phyloP scores from a whole-genome alignment of 2,329 filamentous ascomycete species.

The Parascedosporium putredinis region DNA sequence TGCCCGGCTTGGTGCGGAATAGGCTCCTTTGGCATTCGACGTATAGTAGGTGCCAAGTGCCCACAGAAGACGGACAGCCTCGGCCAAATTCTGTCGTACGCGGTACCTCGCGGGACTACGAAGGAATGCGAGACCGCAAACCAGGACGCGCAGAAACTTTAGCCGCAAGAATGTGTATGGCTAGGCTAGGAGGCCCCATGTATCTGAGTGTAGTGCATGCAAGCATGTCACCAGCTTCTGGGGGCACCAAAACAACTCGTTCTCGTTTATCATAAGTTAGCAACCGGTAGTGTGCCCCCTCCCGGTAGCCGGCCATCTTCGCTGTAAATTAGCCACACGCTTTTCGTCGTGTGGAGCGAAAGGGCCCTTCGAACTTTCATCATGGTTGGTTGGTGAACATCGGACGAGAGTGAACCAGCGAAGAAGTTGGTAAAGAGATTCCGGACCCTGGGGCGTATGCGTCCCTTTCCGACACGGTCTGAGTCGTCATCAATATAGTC shows the following conservation, averaged over 20 bases:
- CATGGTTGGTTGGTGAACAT: not conserved
- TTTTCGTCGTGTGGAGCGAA: not conserved
- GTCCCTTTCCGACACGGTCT: not conserved
- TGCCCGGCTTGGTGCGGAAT: not conserved
- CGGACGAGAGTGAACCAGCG: not conserved
- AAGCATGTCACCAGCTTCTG: not conserved
- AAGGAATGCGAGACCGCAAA: not conserved
- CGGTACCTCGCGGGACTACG: not conserved
- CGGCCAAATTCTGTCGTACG: slow-evolving; percentile 2
- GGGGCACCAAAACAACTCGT: not conserved
- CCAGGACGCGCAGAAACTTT: slow-evolving; percentile 5
- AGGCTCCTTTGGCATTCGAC: not conserved
- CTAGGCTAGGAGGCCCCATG: not conserved
- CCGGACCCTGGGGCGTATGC: too few species aligned
- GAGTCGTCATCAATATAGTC: not conserved
- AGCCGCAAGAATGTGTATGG: slow-evolving; percentile 7
- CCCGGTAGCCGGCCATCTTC: not conserved
- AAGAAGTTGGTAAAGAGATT: not conserved
- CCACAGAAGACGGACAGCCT: not conserved
- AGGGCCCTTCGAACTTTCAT: too few species aligned
- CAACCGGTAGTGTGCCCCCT: not conserved
- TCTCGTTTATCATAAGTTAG: not conserved
- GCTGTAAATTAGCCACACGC: not conserved
- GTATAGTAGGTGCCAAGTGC: not conserved
- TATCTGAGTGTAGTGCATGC: not conserved